A percentile compares a stretch with the other conserved stretches of the same genome.
Evolutionary conservation across 1,284 basidiomycete genomes (phyloP).

Genomic region (Fomitopsis schrenkii): DNA sequence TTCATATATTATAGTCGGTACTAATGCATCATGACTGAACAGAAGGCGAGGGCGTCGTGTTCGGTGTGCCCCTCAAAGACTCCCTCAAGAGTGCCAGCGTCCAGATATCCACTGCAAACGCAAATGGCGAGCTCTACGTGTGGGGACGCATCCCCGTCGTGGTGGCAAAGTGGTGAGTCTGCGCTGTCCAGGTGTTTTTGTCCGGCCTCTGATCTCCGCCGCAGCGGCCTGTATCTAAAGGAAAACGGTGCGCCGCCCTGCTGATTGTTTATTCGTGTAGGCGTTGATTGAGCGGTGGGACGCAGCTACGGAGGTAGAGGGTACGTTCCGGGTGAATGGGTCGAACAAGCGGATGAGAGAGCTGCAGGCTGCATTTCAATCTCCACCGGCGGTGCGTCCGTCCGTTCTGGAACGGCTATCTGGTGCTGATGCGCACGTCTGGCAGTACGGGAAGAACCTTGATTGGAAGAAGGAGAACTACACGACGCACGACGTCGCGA

Average conservation of each 20-base stretch:
- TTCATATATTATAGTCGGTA: background rate
- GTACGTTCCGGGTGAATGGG: constrained; percentile 92
- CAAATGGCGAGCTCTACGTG: constrained; percentile 79
- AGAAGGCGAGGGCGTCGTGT: constrained; percentile 54
- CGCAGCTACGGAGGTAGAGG: constrained; percentile 89
- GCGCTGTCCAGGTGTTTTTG: background rate
- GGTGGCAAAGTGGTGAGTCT: constrained; percentile 89
- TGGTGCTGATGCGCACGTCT: constrained; percentile 7
- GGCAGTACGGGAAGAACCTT: constrained; percentile 87
- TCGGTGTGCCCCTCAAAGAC: constrained; percentile 82
- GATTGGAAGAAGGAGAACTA: constrained; percentile 86
- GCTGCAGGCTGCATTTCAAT: constrained; percentile 87
- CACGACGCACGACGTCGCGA: constrained; percentile 95
- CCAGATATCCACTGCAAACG: constrained; percentile 90
- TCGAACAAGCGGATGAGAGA: constrained; percentile 95
- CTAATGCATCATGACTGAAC: background rate
- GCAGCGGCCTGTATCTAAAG: constrained; percentile 86
- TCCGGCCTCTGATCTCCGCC: background rate
- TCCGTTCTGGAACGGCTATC: background rate
- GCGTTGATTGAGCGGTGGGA: background rate
- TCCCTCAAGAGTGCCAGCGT: constrained; percentile 87
- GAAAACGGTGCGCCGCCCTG: constrained; percentile 62
- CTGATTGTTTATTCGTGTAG: constrained; percentile 3
- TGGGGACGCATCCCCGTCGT: constrained; percentile 97
- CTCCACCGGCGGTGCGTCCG: constrained; percentile 74